These are phyloP conservation scores for Tylopilus sp. DNA, from an alignment of 768 basidiomycete species.

Conservation along the genomic window DNA sequence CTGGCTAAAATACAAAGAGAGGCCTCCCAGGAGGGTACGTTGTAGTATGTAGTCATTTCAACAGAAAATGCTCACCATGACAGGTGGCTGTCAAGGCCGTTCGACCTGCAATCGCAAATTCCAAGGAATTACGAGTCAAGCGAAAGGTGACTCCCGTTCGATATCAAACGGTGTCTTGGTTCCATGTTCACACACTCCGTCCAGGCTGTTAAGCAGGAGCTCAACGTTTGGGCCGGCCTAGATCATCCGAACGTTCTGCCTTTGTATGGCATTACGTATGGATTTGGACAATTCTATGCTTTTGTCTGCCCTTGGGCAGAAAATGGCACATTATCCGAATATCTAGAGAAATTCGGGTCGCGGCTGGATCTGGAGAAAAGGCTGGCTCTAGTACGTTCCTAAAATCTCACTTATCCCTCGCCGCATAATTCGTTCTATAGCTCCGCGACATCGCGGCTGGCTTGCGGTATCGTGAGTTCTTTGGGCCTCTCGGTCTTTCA, in stretches of 20 bases:
- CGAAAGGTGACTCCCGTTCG: slow-evolving; percentile 5
- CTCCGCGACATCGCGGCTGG: slow-evolving; percentile 25
- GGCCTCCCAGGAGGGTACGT: slow-evolving; percentile 12
- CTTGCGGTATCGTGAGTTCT: slow-evolving; percentile 18
- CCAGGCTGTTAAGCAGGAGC: slow-evolving; percentile 28
- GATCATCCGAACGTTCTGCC: slow-evolving; percentile 30
- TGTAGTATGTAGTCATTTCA: neutral
- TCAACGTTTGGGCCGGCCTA: slow-evolving; percentile 30
- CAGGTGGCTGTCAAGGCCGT: slow-evolving; percentile 31
- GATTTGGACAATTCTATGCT: slow-evolving; percentile 28
- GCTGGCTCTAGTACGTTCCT: slow-evolving; percentile 14
- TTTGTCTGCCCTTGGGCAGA: slow-evolving; percentile 35
- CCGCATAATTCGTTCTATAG: slow-evolving; percentile 9
- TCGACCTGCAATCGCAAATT: slow-evolving; percentile 6
- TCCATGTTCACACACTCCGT: neutral
- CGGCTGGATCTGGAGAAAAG: slow-evolving; percentile 13
- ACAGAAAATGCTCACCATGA: neutral
- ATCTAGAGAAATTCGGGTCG: slow-evolving; percentile 20
- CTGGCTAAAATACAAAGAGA: neutral
- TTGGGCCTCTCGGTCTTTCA: neutral
- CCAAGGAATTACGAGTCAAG: slow-evolving; percentile 9
- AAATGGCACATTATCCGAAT: slow-evolving; percentile 30
- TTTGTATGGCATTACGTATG: slow-evolving; percentile 24
- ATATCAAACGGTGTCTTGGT: neutral
- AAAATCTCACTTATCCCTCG: neutral